Evolutionary conservation across 495 filamentous ascomycete species (phyloP).

Genomic region (Saxophila tyrrhenica): DNA sequence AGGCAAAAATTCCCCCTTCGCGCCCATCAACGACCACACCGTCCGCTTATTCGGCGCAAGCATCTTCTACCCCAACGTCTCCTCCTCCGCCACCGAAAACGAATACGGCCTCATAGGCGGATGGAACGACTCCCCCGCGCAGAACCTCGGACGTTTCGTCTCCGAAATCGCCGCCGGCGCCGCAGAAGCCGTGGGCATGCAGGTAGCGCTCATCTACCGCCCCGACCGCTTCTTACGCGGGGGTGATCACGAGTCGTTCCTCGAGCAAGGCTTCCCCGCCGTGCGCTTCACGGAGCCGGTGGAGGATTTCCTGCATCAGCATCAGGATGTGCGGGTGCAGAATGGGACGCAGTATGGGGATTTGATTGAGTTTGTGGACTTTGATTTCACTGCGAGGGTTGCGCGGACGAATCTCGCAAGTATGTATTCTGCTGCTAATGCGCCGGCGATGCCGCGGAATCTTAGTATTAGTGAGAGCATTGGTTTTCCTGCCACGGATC

Average conservation of each 20-base stretch:
- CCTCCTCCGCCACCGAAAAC: constrained; percentile 25
- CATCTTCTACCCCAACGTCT: constrained; percentile 29
- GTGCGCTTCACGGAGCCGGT: constrained; percentile 43
- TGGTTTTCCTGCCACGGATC: constrained; percentile 12
- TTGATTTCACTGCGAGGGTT: constrained; percentile 39
- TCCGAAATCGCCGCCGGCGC: constrained; percentile 30
- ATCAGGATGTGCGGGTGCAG: constrained; percentile 39
- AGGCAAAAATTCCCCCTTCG: constrained; percentile 30
- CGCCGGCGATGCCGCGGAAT: constrained; percentile 34
- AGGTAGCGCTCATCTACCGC: constrained; percentile 38
- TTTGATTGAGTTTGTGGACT: constrained; percentile 41
- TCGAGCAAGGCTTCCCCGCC: constrained; percentile 38
- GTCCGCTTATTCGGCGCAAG: constrained; percentile 42
- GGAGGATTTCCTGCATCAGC: constrained; percentile 44
- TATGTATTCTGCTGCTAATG: constrained; percentile 39
- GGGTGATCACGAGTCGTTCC: constrained; percentile 43
- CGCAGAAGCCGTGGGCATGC: constrained; percentile 25
- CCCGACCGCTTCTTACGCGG: constrained; percentile 42
- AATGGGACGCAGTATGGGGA: constrained; percentile 42
- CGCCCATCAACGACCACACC: constrained; percentile 31
- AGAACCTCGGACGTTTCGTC: constrained; percentile 42
- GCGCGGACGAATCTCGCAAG: constrained; percentile 39
- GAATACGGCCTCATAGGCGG: constrained; percentile 35
- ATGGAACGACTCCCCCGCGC: constrained; percentile 43
- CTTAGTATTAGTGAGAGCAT: constrained; percentile 36